Base-by-base conservation (phyloP, 192 early-diverging fungal species). In the Backusella parvicylindrica region DNA sequence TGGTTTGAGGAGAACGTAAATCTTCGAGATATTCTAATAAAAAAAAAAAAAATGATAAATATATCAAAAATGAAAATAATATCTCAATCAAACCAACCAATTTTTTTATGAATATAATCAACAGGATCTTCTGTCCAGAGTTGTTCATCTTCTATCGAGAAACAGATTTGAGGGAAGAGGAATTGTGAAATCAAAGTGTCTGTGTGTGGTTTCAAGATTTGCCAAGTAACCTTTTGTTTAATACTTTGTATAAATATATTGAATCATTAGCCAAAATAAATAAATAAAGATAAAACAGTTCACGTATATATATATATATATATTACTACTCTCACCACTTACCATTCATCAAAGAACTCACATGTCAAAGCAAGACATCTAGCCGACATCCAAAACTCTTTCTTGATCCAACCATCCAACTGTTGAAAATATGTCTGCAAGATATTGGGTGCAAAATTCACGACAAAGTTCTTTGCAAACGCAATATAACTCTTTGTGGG, bases 121-220 rank as follows among this genome's bases (percentile, higher is more conserved):
- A 95, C 90, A 3, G 95, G 92, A 76, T 98, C 95, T 31, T 96
- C 92, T 67, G 90, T 82, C 98, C 98, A 99, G 33, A 97, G 88
- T 79, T 94, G 84, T 74, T 92, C 88, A 77, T 99, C 98, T 41
- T 87, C 88, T 21, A 86, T 71, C 71, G 90, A 90, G 76, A 98
- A 96, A 86, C 94, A 97, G 64, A 99, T 76, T 70, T 93, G 91
- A 71, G 96, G 96, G 86, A 95, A 98, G 68, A 98, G 91, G 81
- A 93, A 98, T 36, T 95, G 89, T 13, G 88, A 75, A 21, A 98
- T 86, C 37, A 99, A 82, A 6, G 86, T 87, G 67, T 91, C 89
- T n/a, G 90, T 84, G 75, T 98, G 92, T 16, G 94, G 91, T 82
- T 96, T 95, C 53, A 98, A 78, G 75, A 95, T 86, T 68, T 90